Conservation (phyloP, 192 early-diverging fungal species). For the Backusella liffmaniae region DNA sequence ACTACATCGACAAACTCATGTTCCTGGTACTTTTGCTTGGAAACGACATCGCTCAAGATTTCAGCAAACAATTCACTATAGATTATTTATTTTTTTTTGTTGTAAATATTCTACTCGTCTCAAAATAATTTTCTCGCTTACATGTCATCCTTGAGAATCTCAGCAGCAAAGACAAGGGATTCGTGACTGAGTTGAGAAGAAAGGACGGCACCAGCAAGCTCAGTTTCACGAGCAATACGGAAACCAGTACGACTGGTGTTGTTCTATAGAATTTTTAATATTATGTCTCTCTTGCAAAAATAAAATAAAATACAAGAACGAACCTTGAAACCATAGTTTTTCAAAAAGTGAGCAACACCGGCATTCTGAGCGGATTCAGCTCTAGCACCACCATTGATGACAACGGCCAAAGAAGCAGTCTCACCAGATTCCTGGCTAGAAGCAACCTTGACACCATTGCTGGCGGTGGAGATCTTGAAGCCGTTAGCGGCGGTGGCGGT, state of each 20-base stretch:
- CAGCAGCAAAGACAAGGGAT: slow-evolving; percentile 79
- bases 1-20: slow-evolving; percentile 84
- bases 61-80: slow-evolving; percentile 76
- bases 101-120: neutral
- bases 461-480: slow-evolving; percentile 45
- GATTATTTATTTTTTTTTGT: neutral
- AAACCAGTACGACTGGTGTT: slow-evolving; percentile 79
- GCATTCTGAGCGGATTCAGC: slow-evolving; percentile 72
- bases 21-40: slow-evolving; percentile 75
- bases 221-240: slow-evolving; percentile 86
- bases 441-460: slow-evolving; percentile 64
- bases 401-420: slow-evolving; percentile 76
- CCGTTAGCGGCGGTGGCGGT: slow-evolving; percentile 39
- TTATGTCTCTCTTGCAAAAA: neutral
- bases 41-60: slow-evolving; percentile 74
- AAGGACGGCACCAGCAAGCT: slow-evolving; percentile 85
- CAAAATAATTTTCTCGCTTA: slow-evolving; percentile 39
- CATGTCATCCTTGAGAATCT: slow-evolving; percentile 90
- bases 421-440: slow-evolving; percentile 68
- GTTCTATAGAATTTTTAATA: slow-evolving; percentile 51
- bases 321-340: slow-evolving; percentile 88
- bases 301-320: neutral
- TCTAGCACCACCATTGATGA: slow-evolving; percentile 86
- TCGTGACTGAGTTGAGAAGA: slow-evolving; percentile 82
- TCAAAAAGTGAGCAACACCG: slow-evolving; percentile 88